phyloP scores from a whole-genome alignment of 2,329 filamentous ascomycete genomes.

The Trichoderma polysporum region DNA sequence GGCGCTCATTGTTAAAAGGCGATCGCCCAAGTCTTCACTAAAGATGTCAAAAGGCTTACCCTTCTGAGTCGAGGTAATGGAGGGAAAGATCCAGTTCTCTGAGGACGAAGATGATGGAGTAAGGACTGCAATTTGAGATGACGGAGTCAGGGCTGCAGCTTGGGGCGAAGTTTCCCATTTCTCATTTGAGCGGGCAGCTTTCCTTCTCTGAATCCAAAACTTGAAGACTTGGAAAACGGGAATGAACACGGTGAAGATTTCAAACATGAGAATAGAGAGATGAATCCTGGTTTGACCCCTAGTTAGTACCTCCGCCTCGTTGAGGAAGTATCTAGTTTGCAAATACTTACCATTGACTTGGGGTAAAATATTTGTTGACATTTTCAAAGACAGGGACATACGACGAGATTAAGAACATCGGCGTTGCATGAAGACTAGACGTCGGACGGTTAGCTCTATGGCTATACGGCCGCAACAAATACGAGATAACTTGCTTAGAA shows the following conservation, averaged over 20 bases:
- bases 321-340: constrained; percentile 40
- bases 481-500: constrained; percentile 29
- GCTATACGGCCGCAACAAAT: fast-evolving
- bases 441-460: neutral
- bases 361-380: constrained; percentile 54
- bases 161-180: constrained; percentile 22
- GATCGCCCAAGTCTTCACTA: constrained; percentile 34
- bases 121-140: constrained; percentile 8
- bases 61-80: constrained; percentile 16
- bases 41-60: constrained; percentile 3
- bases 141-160: constrained; percentile 3
- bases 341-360: constrained; percentile 56
- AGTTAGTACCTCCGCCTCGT: constrained; percentile 27
- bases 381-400: constrained; percentile 47
- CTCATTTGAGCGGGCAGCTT: constrained; percentile 23
- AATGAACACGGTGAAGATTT: constrained; percentile 61
- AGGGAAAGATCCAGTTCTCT: neutral
- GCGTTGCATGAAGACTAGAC: constrained; percentile 57
- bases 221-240: constrained; percentile 56
- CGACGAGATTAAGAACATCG: constrained; percentile 61
- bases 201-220: constrained; percentile 37
- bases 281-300: constrained; percentile 31
- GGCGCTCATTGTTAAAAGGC: constrained; percentile 57
- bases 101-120: constrained; percentile 19
- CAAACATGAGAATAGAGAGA: constrained; percentile 60